Conservation (phyloP, 257 asterid genomes). For the Handroanthus guayacan region DNA sequence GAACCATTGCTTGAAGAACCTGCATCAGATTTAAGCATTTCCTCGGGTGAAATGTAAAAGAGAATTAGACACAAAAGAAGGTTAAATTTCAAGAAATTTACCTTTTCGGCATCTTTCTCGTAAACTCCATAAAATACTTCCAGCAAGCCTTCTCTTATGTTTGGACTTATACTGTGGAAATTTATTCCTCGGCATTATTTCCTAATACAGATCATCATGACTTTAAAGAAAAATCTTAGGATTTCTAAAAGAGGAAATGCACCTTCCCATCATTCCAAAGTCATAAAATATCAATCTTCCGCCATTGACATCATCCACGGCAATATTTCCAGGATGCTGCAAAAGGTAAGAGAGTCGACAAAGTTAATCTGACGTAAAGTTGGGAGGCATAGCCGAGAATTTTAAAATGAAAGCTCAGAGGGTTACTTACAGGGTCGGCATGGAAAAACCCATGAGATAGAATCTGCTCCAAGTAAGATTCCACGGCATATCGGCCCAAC, state of each 20-base stretch:
- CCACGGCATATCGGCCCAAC: conserved; percentile 82
- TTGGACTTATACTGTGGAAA: conserved; percentile 72
- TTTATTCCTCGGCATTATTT: conserved; percentile 15
- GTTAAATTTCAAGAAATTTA: conserved; percentile 33
- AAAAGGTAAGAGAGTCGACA: conserved; percentile 27
- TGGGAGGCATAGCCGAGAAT: neutral
- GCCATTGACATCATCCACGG: conserved; percentile 85
- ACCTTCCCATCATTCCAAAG: conserved; percentile 98
- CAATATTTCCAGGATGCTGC: conserved; percentile 90
- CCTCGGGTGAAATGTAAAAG: neutral
- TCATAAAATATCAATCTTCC: conserved; percentile 89
- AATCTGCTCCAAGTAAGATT: conserved; percentile 83
- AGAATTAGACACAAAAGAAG: neutral
- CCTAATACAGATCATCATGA: neutral
- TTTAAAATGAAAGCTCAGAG: neutral
- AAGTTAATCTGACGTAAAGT: conserved; percentile 2
- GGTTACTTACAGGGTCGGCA: conserved; percentile 73
- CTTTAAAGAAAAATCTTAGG: conserved; percentile 6
- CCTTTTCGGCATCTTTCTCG: conserved; percentile 84
- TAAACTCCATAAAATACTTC: conserved; percentile 85
- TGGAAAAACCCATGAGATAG: conserved; percentile 83
- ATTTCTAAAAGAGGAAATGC: neutral
- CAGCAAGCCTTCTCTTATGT: conserved; percentile 79
- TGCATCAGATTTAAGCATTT: conserved; percentile 38
- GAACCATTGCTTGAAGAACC: conserved; percentile 80